Percentiles rank a stretch among this genome's conserved stretches.
phyloP scores from a whole-genome alignment of 371 early-diverging fungal species.

The Sporodiniella umbellata region DNA sequence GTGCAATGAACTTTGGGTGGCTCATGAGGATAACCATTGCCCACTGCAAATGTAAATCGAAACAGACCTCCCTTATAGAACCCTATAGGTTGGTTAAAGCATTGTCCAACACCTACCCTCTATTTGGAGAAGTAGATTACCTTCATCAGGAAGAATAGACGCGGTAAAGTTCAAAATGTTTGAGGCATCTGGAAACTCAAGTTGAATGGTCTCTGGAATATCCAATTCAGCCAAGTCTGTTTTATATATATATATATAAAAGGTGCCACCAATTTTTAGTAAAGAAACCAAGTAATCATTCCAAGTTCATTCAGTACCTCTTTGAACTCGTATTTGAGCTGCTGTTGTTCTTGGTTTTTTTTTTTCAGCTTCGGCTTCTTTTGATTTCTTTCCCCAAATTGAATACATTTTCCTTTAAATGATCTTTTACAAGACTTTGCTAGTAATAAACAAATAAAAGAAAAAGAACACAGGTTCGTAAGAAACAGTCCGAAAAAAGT shows the following conservation, averaged over 20 bases:
- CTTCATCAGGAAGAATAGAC: slow-evolving; percentile 87
- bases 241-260: too few species aligned
- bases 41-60: slow-evolving; percentile 87
- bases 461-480: background rate
- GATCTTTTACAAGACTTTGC: too few species aligned
- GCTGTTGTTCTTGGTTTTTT: slow-evolving; percentile 85
- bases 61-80: slow-evolving; percentile 94
- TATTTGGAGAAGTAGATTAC: too few species aligned
- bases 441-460: background rate
- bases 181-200: slow-evolving; percentile 75
- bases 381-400: slow-evolving; percentile 86
- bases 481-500: too few species aligned
- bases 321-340: slow-evolving; percentile 90
- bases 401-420: too few species aligned
- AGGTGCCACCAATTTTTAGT: too few species aligned
- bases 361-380: slow-evolving; percentile 70
- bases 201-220: slow-evolving; percentile 76
- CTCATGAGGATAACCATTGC: slow-evolving; percentile 96
- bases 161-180: slow-evolving; percentile 86
- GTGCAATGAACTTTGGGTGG: slow-evolving; percentile 97
- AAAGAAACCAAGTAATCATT: too few species aligned
- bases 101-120: too few species aligned
- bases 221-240: slow-evolving; percentile 85
- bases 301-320: too few species aligned
- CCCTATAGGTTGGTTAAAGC: too few species aligned